Evolutionary conservation across 1,284 basidiomycete species (phyloP), one percentile per base, ranked within the genome.

Genomic region (Ustilago bromivora): DNA sequence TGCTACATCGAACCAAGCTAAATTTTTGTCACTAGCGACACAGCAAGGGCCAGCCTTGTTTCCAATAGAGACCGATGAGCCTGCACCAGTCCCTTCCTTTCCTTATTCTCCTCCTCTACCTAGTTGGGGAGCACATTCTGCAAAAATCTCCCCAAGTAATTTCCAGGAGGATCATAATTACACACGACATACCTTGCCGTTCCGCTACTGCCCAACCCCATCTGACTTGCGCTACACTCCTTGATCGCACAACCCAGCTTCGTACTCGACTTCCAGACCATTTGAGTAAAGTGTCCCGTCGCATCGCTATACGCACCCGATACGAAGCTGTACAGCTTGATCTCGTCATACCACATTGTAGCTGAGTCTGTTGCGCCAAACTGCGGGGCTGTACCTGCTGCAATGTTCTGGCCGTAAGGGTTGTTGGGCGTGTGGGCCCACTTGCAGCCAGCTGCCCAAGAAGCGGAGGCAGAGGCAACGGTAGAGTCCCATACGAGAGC

Each of bases 211-310:
- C 57, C 61, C 10, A 69, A 57, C 2, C 68, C 68, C 49, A 78
- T 43, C 57, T 60, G 54, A 1, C n/a, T 10, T 0, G 57, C 59
- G 5, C 62, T 47, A 32, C 78, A 79, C 32, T 57, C 19, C 38
- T 66, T 52, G 2, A 76, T 35, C 40, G 71, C 78, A 28, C 78
- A 79, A 3, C 78, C 78, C 13, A 79, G 36, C 52, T 56, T 58
- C 35, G 35, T 62, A 19, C 46, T 66, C 9, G 32, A 34, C 65
- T 71, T 71, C 79, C 79, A 81, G 0, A 81, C 71, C 64, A 81
- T 70, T 66, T 81, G 79, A 3, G 77, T 79, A 40, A 81, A 81
- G 52, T 81, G 79, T 0, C 79, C 79, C 17, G 79, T 78, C 4
- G 63, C 59, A 47, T 66, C 70, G 54, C 65, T 65, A 60, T 79